Evolutionary conservation across 805 yeast species (phyloP).

Genomic region (Candida palmyrensis): DNA sequence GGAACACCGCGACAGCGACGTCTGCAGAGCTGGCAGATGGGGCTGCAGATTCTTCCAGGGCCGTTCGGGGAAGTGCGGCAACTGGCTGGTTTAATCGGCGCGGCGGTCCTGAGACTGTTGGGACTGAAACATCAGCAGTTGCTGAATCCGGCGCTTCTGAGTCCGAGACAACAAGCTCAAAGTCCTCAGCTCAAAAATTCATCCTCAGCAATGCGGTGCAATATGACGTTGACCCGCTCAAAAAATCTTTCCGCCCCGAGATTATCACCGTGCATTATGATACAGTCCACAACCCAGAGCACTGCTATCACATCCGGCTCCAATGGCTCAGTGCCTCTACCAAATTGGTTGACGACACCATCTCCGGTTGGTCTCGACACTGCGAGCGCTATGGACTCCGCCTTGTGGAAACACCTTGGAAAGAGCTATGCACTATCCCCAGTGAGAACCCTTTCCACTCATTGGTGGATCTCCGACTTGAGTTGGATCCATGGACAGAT

Average conservation of each 20-base stretch:
- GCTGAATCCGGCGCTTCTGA: background rate
- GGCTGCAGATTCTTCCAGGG: constrained; percentile 6
- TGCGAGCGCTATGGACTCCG: constrained; percentile 82
- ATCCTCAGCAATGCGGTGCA: constrained; percentile 62
- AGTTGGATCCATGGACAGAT: constrained; percentile 69
- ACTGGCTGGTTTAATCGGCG: constrained; percentile 30
- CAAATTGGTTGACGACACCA: constrained; percentile 72
- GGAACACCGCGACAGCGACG: too few species aligned
- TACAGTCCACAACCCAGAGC: constrained; percentile 88
- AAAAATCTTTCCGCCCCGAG: constrained; percentile 73
- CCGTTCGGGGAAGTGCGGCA: constrained; percentile 10
- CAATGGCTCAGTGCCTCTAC: constrained; percentile 95
- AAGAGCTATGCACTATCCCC: constrained; percentile 75
- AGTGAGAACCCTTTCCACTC: constrained; percentile 83
- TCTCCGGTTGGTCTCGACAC: constrained; percentile 71
- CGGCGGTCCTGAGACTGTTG: constrained; percentile 4
- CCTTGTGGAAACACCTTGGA: constrained; percentile 85
- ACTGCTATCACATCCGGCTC: constrained; percentile 83
- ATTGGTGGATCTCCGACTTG: constrained; percentile 61
- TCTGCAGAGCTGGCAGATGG: constrained; percentile 47
- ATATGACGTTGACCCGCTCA: constrained; percentile 70
- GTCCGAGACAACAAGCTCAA: background rate
- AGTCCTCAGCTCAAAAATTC: constrained; percentile 22
- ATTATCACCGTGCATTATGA: constrained; percentile 82
- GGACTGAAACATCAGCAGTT: background rate